Evolutionary conservation across 1,139 yeast species (phyloP).

Genomic region (Eremothecium sinecaudum): DNA sequence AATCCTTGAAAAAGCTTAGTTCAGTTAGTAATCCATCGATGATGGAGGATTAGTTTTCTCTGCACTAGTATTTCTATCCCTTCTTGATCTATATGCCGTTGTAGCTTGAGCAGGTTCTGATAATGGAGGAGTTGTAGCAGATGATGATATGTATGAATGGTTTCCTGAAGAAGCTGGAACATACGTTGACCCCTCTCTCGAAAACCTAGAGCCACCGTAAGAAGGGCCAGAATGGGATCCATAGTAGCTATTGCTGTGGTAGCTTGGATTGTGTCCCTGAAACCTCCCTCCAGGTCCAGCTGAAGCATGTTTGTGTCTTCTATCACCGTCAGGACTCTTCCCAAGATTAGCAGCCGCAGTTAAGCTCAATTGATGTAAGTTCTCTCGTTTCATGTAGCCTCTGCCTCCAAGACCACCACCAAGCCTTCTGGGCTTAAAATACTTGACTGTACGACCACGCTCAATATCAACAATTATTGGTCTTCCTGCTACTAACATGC

Average conservation of each 20-base stretch:
- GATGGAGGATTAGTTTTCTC: neutral
- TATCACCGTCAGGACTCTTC: neutral
- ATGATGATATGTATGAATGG: neutral
- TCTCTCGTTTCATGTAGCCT: slow-evolving; percentile 33
- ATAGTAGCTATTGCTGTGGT: neutral
- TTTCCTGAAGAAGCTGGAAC: neutral
- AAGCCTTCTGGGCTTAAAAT: slow-evolving; percentile 72
- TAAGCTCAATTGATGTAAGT: slow-evolving; percentile 2
- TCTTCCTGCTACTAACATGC: slow-evolving; percentile 44
- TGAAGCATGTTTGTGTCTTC: neutral
- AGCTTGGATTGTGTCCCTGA: neutral
- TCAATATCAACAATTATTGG: slow-evolving; percentile 71
- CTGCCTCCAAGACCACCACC: slow-evolving; percentile 73
- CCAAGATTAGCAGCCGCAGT: neutral
- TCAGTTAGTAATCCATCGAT: slow-evolving; percentile 1
- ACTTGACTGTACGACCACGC: slow-evolving; percentile 63
- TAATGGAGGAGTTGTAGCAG: neutral
- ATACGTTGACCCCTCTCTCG: slow-evolving; percentile 1
- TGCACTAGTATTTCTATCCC: slow-evolving; percentile 16
- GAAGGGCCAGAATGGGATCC: neutral
- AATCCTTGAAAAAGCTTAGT: no score
- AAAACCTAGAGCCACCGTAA: neutral
- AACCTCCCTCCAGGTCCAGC: neutral
- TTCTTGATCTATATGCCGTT: slow-evolving; percentile 23
- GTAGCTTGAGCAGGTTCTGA: slow-evolving; percentile 4